phyloP scores from a whole-genome alignment of 1,139 yeast species.

The Yamadazyma membranifaciens region DNA sequence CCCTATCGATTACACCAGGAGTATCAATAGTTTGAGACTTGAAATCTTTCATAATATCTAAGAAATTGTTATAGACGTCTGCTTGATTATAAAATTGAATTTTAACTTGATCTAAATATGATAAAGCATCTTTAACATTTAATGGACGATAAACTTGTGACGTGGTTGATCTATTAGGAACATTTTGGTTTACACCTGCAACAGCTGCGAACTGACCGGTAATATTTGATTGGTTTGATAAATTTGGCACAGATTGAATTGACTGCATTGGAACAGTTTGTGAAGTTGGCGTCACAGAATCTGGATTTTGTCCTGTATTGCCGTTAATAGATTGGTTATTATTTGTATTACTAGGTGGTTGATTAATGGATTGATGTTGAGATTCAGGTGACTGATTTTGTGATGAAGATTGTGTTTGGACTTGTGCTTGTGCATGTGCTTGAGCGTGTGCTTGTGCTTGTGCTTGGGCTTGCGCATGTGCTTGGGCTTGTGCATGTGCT shows the following conservation, averaged over 20 bases:
- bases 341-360: slow-evolving; percentile 2
- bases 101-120: slow-evolving; percentile 94
- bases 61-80: slow-evolving; percentile 91
- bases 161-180: slow-evolving; percentile 44
- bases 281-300: slow-evolving; percentile 4
- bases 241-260: neutral
- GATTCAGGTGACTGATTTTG: slow-evolving; percentile 3
- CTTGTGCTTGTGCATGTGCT: neutral
- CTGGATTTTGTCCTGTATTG: no score
- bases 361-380: slow-evolving; percentile 3
- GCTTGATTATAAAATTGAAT: slow-evolving; percentile 90
- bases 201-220: slow-evolving; percentile 21
- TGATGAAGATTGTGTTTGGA: no score
- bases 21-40: slow-evolving; percentile 95
- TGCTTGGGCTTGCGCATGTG: slow-evolving; percentile 5
- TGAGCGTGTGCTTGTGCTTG: neutral
- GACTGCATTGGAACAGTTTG: slow-evolving; percentile 3
- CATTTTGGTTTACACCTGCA: slow-evolving; percentile 32
- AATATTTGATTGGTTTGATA: slow-evolving; percentile 1
- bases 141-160: slow-evolving; percentile 73
- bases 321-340: no score
- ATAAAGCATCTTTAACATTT: slow-evolving; percentile 93
- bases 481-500: slow-evolving; percentile 4
- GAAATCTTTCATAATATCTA: slow-evolving; percentile 98
- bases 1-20: slow-evolving; percentile 97